Base-by-base conservation (phyloP, 2,329 filamentous ascomycete genomes). In the Pseudopyricularia cyperi region DNA sequence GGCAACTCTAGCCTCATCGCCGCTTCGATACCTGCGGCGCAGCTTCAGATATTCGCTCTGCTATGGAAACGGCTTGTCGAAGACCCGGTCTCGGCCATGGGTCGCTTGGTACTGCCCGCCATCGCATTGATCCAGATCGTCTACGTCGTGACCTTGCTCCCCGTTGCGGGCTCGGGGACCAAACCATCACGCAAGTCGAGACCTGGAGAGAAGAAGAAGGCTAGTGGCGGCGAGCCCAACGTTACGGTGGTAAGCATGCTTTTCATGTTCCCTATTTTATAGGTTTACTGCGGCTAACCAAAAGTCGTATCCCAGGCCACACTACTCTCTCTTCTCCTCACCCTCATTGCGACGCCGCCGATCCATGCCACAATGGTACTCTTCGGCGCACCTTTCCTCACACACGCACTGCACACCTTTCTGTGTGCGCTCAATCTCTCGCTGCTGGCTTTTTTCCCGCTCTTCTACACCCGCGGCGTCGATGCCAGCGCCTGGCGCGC, bases 381-480 rank as follows among this genome's bases (percentile, higher is more conserved):
- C 58, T 94, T 96, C 67, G 93, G 93, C 62, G 93, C 91, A 7
- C 93, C 93, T 0, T 73, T 95, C 51, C 87, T 91, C 32, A 88
- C 87, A 1, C 87, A 96, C 65, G 71, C 85, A 50, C 64, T 74
- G 4, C 85, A 94, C 58, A 98, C 93, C 1, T 65, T 87, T 32
- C 80, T 96, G 34, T 85, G 83, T 65, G 85, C 88, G 3, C 77
- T 85, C 2, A 90, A 97, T 65, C 78, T 97, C 55, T 80, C 89
- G 11, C 68, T 95, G 0, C 79, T 98, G 12, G 79, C 81, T 17
- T 74, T 87, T 0, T 84, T 90, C 54, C 89, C 89, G 3, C 71
- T 96, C 14, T 81, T 95, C 63, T 97, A 95, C 66, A 81, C 84
- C 0, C 87, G 91, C 59, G 91, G 91, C 2, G 80, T 93, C 15